Evolutionary conservation across 1,284 basidiomycete species (phyloP).

Genomic region (Microbotryum violaceum): DNA sequence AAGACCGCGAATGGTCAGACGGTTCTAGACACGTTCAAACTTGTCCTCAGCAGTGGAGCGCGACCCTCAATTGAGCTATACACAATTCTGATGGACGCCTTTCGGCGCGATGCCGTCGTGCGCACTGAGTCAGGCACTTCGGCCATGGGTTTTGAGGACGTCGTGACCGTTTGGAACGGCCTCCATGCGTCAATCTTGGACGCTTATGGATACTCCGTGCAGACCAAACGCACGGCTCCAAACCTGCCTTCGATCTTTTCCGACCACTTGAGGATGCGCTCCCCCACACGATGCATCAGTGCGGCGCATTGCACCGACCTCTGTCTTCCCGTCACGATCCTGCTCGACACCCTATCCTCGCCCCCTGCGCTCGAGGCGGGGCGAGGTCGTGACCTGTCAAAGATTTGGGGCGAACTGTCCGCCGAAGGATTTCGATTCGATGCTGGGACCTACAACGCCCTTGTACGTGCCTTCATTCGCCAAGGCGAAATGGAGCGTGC

Average conservation of each 20-base stretch:
- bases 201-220: background rate
- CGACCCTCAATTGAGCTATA: conserved; percentile 56
- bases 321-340: conserved; percentile 73
- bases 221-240: background rate
- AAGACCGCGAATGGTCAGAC: conserved; percentile 48
- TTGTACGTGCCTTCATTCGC: conserved; percentile 64
- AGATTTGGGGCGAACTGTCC: conserved; percentile 61
- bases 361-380: conserved; percentile 51
- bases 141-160: conserved; percentile 15
- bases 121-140: too few relatives aligned
- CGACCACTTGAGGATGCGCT: background rate
- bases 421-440: conserved; percentile 72
- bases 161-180: conserved; percentile 22
- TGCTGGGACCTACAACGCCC: conserved; percentile 86
- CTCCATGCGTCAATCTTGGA: conserved; percentile 25
- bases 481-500: conserved; percentile 67
- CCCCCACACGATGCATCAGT: conserved; percentile 9
- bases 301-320: conserved; percentile 50
- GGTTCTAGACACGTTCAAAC: conserved; percentile 54
- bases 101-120: conserved; percentile 38
- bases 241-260: too few relatives aligned
- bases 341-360: conserved; percentile 57
- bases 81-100: conserved; percentile 64
- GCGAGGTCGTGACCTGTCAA: conserved; percentile 56
- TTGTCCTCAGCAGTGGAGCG: conserved; percentile 47